Percentiles rank a stretch among this genome's conserved stretches.
These are phyloP conservation scores for Lichtheimia corymbifera DNA, from an alignment of 371 early-diverging fungal species.

Conservation along the genomic window DNA sequence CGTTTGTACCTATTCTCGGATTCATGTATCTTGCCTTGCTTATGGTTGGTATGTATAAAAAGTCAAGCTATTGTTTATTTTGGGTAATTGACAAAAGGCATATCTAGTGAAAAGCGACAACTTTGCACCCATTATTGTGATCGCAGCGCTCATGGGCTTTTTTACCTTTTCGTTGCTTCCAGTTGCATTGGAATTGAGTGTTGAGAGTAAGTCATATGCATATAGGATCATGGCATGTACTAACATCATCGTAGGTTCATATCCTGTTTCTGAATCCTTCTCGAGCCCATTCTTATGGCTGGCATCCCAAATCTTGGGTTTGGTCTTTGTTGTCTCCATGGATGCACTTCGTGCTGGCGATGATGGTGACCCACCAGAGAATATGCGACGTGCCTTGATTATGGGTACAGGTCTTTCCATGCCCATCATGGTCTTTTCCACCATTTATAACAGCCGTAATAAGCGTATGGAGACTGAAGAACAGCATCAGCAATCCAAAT, in stretches of 20 bases:
- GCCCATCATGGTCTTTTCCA: constrained; percentile 29
- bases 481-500: constrained; percentile 9
- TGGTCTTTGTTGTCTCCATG: constrained; percentile 34
- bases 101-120: constrained; percentile 37
- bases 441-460: constrained; percentile 38
- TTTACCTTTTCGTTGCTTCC: constrained; percentile 45
- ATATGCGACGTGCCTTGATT: constrained; percentile 33
- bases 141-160: constrained; percentile 39
- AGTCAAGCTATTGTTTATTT: no score
- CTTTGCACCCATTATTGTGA: constrained; percentile 23
- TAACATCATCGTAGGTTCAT: constrained; percentile 25
- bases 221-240: background rate
- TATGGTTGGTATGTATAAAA: constrained; percentile 42
- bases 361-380: constrained; percentile 28
- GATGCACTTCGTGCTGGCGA: constrained; percentile 35
- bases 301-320: constrained; percentile 37
- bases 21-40: constrained; percentile 50
- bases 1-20: constrained; percentile 51
- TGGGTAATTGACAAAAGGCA: background rate
- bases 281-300: constrained; percentile 48
- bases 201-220: constrained; percentile 37
- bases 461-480: constrained; percentile 39
- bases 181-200: constrained; percentile 44
- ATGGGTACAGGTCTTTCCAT: constrained; percentile 31
- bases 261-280: constrained; percentile 44